Evolutionary conservation across 192 early-diverging fungal species (phyloP).

Genomic region (Umbelopsis sp.): DNA sequence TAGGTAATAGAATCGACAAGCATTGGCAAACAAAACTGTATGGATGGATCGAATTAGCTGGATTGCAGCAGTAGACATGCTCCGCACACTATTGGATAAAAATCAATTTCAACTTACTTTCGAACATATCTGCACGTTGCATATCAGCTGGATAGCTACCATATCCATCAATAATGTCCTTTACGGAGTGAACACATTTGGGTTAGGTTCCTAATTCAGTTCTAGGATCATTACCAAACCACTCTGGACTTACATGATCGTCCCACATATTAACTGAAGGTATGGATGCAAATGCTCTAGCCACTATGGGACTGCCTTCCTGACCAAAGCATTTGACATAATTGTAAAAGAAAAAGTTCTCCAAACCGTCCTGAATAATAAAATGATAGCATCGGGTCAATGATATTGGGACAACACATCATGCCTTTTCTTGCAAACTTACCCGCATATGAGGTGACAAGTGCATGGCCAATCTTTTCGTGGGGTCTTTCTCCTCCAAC

Average conservation of each 20-base stretch:
- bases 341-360: constrained; percentile 36
- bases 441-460: constrained; percentile 13
- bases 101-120: constrained; percentile 47
- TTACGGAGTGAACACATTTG: neutral
- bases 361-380: constrained; percentile 19
- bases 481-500: constrained; percentile 43
- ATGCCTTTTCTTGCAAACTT: neutral
- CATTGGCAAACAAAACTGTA: constrained; percentile 62
- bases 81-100: neutral
- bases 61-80: neutral
- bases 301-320: constrained; percentile 39
- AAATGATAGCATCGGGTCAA: neutral
- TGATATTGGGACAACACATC: neutral
- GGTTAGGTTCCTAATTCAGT: neutral
- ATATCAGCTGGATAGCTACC: constrained; percentile 82
- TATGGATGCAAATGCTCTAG: constrained; percentile 73
- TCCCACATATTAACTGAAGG: constrained; percentile 81
- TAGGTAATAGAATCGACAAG: constrained; percentile 76
- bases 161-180: constrained; percentile 81
- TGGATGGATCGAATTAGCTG: neutral
- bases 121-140: constrained; percentile 67
- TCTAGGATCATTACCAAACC: neutral
- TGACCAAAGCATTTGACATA: constrained; percentile 34
- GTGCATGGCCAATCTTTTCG: constrained; percentile 28
- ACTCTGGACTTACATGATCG: constrained; percentile 65